Evolutionary conservation across 2,329 filamentous ascomycete genomes (phyloP), one percentile per base, ranked within the genome.

Genomic region (Arthrobotrys entomopaga): DNA sequence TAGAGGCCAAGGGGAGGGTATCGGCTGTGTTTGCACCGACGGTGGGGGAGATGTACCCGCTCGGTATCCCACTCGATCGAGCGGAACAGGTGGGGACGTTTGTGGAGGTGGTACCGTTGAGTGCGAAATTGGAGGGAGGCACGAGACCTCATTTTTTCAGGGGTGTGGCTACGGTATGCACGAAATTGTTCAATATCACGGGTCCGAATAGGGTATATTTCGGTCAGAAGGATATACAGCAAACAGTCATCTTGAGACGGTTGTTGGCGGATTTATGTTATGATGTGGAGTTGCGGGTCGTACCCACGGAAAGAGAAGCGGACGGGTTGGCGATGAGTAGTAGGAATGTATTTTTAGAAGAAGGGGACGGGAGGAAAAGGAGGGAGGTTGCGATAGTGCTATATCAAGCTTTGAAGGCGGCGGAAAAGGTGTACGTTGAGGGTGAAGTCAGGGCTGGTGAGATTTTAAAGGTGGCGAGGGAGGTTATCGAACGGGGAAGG

Each of bases 141-240:
- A 92, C 89, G 52, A 85, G 95, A 15, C 95, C 95, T 1, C 96
- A 96, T 49, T 99, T 99, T 82, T 99, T 99, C 83, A 87, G 95
- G 56, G 95, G 95, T 43, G 95, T 99, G 38, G 93, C 95, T 19
- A 99, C 95, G 0, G 90, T 99, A 1, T 97, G 93, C 83, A 95
- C 94, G 87, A 99, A 96, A 82, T 83, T 96, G 13, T 94, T 96
- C 83, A 93, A 93, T 79, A 91, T 93, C 64, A 89, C 92, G 52
- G 85, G 88, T 77, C 90, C 92, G 2, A 90, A 93, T 66, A 86
- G 86, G 50, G 91, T 92, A 3, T 95, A 97, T 83, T 97, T 99
- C 83, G 95, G 95, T 2, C 95, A 98, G 82, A 99, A 99, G 83
- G 95, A 99, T 81, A 88, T 97, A 19, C 95, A 99, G 84, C 95